Base-by-base conservation (phyloP, 176 grass and related monocot genomes). In the Triticum timopheevii region DNA sequence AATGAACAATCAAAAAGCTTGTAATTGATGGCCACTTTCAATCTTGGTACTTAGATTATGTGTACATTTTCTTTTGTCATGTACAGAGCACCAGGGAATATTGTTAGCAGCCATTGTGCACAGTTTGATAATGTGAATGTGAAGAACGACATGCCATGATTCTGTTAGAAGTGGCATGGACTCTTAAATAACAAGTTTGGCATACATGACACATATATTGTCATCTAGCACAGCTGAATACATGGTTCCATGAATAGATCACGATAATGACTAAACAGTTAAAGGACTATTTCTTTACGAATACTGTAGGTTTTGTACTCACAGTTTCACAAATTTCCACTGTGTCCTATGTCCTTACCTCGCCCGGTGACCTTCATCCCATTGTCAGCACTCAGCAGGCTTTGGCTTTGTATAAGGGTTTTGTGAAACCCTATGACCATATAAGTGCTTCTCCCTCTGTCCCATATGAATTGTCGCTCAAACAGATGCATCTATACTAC, bases 11-110 rank as follows among this genome's bases (percentile, higher is more conserved):
- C 3, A 75, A 2, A 40, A 80, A 87, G 45, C 24, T 74, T 72
- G 13, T 23, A 79, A 62, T 10, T 24, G 64, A 27, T 65, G n/a
- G 65, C 35, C 17, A 65, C 31, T 86, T 71, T 44, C 42, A 65
- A 10, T 73, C 64, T 64, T 72, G 64, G 28, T 79, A 49, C 65
- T 88, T 79, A 3, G 22, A 63, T 84, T 79, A 36, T 65, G 15
- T 79, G 11, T 84, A 40, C 4, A 28, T 54, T 42, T 73, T 84
- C 30, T 58, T 70, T 71, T 47, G 17, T 88, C 73, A 28, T 74
- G 66, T 64, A 61, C 34, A 69, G 50, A 59, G 2, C 36, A 78
- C 62, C 58, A 85, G 33, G 61, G 23, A 72, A 75, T 75, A 58
- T 13, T 35, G 16, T 13, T 35, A 79, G 38, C 64, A 69, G 28